Evolutionary conservation across 164 flowering plant species (phyloP), one percentile per base, ranked within the genome.

Genomic region (Tetracentron sinense): DNA sequence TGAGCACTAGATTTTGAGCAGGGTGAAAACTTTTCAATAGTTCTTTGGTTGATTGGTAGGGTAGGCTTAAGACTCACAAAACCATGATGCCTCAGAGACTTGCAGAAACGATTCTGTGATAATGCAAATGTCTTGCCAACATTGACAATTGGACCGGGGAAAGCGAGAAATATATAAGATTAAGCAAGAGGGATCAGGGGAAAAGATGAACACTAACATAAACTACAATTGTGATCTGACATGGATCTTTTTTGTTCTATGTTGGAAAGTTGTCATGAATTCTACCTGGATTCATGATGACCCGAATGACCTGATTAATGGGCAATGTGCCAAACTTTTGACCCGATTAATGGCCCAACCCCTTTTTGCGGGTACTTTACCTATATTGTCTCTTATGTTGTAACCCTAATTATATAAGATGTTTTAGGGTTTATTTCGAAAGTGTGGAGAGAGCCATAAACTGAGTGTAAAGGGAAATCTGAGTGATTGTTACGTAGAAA

Each of bases 31-130:
- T 47, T 14, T 27, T 42, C 6, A 23, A n/a, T 17, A 10, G 3
- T 64, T 44, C 55, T 53, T 57, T 51, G 5, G 20, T 53, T 61
- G 25, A 54, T 59, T 53, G 42, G 68, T 60, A 30, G 28, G 44
- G 57, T 21, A 54, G 4, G n/a, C 33, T 26, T 44, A 38, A 22
- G 44, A 57, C 55, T 64, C 54, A 61, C 35, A 48, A 67, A 51
- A 29, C 54, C 61, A 64, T 56, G 44, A 64, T 64, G 42, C 16
- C 44, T 16, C 8, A 38, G 11, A 8, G 44, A 38, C 44, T 38
- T 38, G 8, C 8, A 38, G 44, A 3, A 38, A 8, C 11, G 14
- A 16, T 38, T 1, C 44, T 8, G 4, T 38, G 44, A 4, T 38
- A 38, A 4, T 38, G 44, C 49, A 16, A 17, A 1, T 15, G 49